Evolutionary conservation across 2,329 filamentous ascomycete genomes (phyloP), one percentile per base, ranked within the genome.

Genomic region (Beauveria asiatica): DNA sequence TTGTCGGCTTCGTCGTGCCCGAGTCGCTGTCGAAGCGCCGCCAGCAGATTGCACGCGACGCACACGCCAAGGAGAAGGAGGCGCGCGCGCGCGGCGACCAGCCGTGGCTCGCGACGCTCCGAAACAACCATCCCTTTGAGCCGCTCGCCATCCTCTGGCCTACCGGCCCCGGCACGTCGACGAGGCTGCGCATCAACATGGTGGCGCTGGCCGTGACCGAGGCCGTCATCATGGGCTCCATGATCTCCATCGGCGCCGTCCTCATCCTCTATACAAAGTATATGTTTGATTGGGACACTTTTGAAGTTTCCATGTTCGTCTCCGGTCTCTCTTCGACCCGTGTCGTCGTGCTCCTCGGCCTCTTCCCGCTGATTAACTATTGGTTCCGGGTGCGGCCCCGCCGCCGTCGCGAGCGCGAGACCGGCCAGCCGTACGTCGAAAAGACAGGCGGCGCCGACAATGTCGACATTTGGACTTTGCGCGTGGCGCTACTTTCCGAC

Each of bases 211-310:
- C 92, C 2, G 78, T 85, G 6, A 86, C 92, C 59, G 94, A 97
- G 69, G 89, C 88, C 27, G 84, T 90, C 64, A 83, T 95, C 65
- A 88, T 97, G 63, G 88, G 90, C 23, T 83, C 92, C 0, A 86
- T 87, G 8, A 89, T 97, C 80, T 90, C 92, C 52, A 83, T 86
- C 0, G 85, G 90, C 63, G 84, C 87, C n/a, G 86, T 97, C 41
- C 80, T 94, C 21, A 80, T 97, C 59, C 83, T 96, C 59, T 99
- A 97, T 74, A 85, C 85, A 25, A 87, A 90, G 65, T 88, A 83
- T 67, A 82, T 85, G 66, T 97, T 96, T 69, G 79, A 82, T 58
- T 97, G 94, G 94, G 83, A 84, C 52, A 92, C 86, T 44, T 80
- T 90, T 60, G 88, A 96, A 71, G 88, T 88, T 13, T 90, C 89